Percentiles rank a stretch among this genome's conserved stretches.
phyloP scores from a whole-genome alignment of 306 rosid genomes.

The Abrus pulchellus region DNA sequence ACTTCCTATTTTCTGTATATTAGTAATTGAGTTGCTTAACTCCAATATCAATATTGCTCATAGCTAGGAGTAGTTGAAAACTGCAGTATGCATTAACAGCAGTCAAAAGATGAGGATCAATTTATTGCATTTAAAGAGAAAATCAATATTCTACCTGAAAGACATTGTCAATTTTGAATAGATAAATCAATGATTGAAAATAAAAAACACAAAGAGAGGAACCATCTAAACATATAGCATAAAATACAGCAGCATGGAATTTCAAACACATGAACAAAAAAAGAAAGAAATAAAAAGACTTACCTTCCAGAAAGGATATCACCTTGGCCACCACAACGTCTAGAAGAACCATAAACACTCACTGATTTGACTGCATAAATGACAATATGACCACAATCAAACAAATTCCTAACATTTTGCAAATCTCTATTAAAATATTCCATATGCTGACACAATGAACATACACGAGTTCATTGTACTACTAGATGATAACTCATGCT shows the following conservation, averaged over 20 bases:
- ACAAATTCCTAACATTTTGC: constrained; percentile 1
- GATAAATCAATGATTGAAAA: background rate
- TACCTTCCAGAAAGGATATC: constrained; percentile 98
- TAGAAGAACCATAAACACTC: constrained; percentile 84
- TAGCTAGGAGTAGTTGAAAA: background rate
- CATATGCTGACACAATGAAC: background rate
- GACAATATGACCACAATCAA: constrained; percentile 20
- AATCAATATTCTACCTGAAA: background rate
- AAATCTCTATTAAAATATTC: constrained; percentile 1
- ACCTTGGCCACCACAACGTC: constrained; percentile 97
- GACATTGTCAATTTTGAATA: background rate
- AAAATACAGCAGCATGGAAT: background rate
- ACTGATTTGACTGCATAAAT: constrained; percentile 75
- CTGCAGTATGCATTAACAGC: background rate
- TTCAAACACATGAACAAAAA: background rate
- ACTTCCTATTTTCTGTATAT: background rate
- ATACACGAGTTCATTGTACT: background rate
- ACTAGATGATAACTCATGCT: background rate
- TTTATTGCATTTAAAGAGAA: background rate
- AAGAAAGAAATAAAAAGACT: constrained; percentile 46
- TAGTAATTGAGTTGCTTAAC: background rate
- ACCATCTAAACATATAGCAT: constrained; percentile 27
- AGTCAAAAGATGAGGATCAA: background rate
- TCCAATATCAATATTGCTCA: background rate
- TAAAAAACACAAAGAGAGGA: background rate